Evolutionary conservation across 2,329 filamentous ascomycete species (phyloP).

Genomic region (Berkeleyomyces basicola): DNA sequence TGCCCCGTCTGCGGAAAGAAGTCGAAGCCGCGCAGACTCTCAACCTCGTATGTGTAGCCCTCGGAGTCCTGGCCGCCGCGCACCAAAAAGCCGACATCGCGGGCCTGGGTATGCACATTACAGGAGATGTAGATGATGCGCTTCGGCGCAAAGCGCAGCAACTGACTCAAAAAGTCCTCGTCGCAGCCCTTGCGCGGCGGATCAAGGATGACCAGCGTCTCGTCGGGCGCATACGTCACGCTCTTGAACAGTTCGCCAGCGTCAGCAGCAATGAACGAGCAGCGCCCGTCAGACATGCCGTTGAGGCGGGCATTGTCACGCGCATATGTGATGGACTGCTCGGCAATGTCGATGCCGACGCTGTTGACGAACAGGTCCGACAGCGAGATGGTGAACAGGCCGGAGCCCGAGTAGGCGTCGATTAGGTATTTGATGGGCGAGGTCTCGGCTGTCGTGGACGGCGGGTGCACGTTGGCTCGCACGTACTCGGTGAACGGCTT

Average conservation of each 20-base stretch:
- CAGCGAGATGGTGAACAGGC: conserved; percentile 91
- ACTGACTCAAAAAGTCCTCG: conserved; percentile 61
- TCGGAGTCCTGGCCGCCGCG: conserved; percentile 33
- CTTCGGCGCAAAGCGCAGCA: conserved; percentile 59
- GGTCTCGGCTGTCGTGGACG: conserved; percentile 18
- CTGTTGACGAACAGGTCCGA: conserved; percentile 69
- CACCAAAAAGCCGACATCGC: conserved; percentile 80
- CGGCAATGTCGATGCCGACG: conserved; percentile 80
- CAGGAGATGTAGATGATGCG: conserved; percentile 90
- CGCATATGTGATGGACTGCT: conserved; percentile 61
- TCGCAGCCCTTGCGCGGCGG: conserved; percentile 95
- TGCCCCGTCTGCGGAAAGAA: conserved; percentile 84
- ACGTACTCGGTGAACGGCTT: conserved; percentile 75
- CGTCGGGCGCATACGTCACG: conserved; percentile 41
- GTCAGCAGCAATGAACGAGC: conserved; percentile 78
- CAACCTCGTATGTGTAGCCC: conserved; percentile 56
- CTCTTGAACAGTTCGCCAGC: conserved; percentile 58
- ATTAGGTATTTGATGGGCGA: conserved; percentile 65
- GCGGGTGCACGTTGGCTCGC: conserved; percentile 56
- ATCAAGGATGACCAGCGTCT: conserved; percentile 89
- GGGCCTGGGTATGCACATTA: conserved; percentile 93
- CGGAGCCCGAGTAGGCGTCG: conserved; percentile 93
- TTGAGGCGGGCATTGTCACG: conserved; percentile 65
- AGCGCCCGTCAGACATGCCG: conserved; percentile 47
- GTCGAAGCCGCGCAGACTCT: conserved; percentile 83